Evolutionary conservation across 1,284 basidiomycete genomes (phyloP), one percentile per base, ranked within the genome.

Genomic region (Cryptococcus neoformans): DNA sequence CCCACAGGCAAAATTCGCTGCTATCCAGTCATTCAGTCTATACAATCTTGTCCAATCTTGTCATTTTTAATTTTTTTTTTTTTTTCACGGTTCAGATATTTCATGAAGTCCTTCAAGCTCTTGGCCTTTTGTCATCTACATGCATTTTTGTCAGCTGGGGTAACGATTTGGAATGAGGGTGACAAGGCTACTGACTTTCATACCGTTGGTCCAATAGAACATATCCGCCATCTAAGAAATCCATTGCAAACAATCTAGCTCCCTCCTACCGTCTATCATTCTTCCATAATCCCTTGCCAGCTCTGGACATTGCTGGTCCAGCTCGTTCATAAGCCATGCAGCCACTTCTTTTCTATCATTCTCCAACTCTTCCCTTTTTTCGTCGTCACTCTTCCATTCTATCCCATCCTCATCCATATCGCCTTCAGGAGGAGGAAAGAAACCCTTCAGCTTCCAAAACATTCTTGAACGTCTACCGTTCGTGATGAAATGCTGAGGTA

Each of bases 211-310:
- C 4, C 28, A 28, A 28, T 28, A 28, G 2, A 28, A 28, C 28
- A 3, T 28, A 3, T 28, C 28, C 28, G 4, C 28, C 28, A 28
- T 28, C 28, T 28, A 28, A 28, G 28, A 49, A 3, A 10, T 36
- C 59, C 56, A 61, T 10, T 8, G 49, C 53, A 61, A 54, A 49
- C 59, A 61, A 16, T 39, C 36, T 36, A 61, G 48, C 11, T 53
- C 56, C 37, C 55, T 52, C 36, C 53, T 41, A 2, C 54, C 59
- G 16, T 47, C 51, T 5, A 45, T 53, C 8, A 57, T 55, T 28
- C 17, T 49, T 5, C 51, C 56, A 52, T 55, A 61, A 12, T 50
- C 46, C 42, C 16, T 12, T 6, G 40, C 47, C 35, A 61, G 21
- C 11, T 38, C 37, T 6, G 59, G 54, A 34, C 47, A 54, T n/a